These are phyloP conservation scores for Fonsecaea pugnacius DNA, from an alignment of 2,329 filamentous ascomycete genomes.

Conservation along the genomic window DNA sequence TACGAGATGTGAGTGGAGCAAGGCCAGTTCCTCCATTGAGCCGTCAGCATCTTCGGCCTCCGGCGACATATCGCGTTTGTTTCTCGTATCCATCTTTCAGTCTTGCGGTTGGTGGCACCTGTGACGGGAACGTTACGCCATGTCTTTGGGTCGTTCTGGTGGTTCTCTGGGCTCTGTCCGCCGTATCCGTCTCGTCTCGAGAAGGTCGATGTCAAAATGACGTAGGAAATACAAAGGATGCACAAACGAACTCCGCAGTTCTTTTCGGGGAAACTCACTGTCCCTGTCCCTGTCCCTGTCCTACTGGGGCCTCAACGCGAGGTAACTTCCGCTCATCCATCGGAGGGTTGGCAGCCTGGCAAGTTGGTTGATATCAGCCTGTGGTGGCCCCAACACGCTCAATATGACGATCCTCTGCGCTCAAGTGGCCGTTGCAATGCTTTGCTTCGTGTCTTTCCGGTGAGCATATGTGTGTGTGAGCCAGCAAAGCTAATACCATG, in stretches of 20 bases:
- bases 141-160: not conserved
- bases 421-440: not conserved
- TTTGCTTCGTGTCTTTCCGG: not conserved
- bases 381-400: conserved; percentile 10
- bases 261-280: not conserved
- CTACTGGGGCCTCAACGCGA: conserved; percentile 10
- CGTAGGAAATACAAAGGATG: conserved; percentile 4
- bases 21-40: not conserved
- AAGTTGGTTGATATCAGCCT: not conserved
- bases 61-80: not conserved
- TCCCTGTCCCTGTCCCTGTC: not conserved
- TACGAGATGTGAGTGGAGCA: not conserved
- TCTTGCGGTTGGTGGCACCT: not conserved
- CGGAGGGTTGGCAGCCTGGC: not conserved
- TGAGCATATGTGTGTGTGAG: not conserved
- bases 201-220: conserved; percentile 14
- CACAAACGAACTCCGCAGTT: not conserved
- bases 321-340: not conserved
- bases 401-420: not conserved
- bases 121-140: not conserved
- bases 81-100: not conserved
- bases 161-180: not conserved
- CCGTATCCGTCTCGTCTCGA: not conserved
- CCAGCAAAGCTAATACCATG: not conserved
- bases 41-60: not conserved